Conservation (phyloP, 2,329 filamentous ascomycete species). For the Verticillium isaacii region DNA sequence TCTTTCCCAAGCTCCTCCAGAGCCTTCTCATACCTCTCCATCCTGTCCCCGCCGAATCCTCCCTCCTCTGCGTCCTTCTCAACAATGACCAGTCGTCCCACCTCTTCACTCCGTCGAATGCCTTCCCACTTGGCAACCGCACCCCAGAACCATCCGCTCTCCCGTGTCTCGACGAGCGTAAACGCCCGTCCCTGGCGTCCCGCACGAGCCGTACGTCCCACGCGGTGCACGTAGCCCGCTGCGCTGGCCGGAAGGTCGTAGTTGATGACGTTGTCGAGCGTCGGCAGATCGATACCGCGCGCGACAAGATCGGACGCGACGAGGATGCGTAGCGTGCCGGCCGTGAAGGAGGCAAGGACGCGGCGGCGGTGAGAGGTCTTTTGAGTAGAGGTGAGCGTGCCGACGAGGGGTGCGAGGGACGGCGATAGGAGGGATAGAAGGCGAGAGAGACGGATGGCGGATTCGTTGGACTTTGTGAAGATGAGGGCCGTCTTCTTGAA, state of each 20-base stretch:
- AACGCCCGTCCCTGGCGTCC: slow-evolving; percentile 73
- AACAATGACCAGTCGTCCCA: slow-evolving; percentile 42
- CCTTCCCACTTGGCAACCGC: slow-evolving; percentile 63
- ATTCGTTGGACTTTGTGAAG: slow-evolving; percentile 88
- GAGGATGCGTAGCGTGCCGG: slow-evolving; percentile 63
- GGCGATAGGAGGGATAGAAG: slow-evolving; percentile 67
- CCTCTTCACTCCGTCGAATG: slow-evolving; percentile 36
- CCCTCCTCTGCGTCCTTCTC: slow-evolving; percentile 18
- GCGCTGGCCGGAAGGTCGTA: slow-evolving; percentile 84
- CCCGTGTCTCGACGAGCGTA: slow-evolving; percentile 77
- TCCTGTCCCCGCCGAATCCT: slow-evolving; percentile 41
- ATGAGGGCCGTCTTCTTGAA: slow-evolving; percentile 58
- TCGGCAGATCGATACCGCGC: slow-evolving; percentile 78
- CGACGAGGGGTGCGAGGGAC: slow-evolving; percentile 49
- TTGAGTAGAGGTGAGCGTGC: slow-evolving; percentile 72
- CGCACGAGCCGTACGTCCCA: slow-evolving; percentile 84
- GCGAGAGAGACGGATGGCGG: slow-evolving; percentile 78
- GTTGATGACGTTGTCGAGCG: slow-evolving; percentile 82
- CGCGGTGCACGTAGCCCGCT: slow-evolving; percentile 83
- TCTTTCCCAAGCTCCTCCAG: slow-evolving; percentile 59
- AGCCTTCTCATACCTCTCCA: slow-evolving; percentile 48
- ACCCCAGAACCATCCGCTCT: slow-evolving; percentile 90
- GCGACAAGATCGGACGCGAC: slow-evolving; percentile 92
- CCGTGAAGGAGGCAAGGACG: slow-evolving; percentile 61
- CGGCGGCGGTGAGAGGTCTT: slow-evolving; percentile 66